Evolutionary conservation across 768 basidiomycete species (phyloP).

Genomic region (Phanerodontia chrysosporium): DNA sequence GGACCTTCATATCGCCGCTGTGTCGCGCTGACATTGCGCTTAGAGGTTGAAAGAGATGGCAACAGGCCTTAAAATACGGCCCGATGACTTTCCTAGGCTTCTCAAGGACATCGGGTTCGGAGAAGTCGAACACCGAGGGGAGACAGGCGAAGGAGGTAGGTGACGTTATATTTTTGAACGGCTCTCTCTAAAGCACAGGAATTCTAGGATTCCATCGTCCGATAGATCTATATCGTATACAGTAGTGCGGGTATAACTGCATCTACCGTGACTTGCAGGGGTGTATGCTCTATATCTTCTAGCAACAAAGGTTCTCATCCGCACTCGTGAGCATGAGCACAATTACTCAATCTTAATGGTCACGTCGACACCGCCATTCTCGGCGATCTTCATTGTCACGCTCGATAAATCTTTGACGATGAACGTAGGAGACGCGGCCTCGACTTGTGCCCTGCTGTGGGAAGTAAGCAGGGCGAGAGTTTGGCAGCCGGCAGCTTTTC

Average conservation of each 20-base stretch:
- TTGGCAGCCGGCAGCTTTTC: conserved; percentile 76
- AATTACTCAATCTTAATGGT: conserved; percentile 27
- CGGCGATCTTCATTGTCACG: conserved; percentile 28
- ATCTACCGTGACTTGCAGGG: no score
- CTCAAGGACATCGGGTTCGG: conserved; percentile 63
- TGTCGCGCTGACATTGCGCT: background rate
- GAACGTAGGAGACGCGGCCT: conserved; percentile 59
- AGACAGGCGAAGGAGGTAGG: conserved; percentile 63
- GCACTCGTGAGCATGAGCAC: no score
- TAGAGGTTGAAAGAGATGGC: conserved; percentile 56
- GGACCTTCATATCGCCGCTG: background rate
- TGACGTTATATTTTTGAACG: background rate
- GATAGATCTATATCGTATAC: conserved; percentile 59
- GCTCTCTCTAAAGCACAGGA: background rate
- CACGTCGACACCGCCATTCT: conserved; percentile 39
- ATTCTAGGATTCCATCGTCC: conserved; percentile 54
- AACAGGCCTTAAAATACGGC: conserved; percentile 51
- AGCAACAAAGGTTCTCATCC: no score
- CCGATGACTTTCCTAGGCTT: conserved; percentile 54
- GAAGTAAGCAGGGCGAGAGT: conserved; percentile 83
- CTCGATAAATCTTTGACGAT: conserved; percentile 68
- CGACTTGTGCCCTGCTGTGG: conserved; percentile 66
- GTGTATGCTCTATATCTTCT: no score
- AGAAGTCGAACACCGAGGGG: conserved; percentile 43
- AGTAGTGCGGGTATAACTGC: background rate